A percentile compares a stretch with the other conserved stretches of the same genome.
Evolutionary conservation across 768 basidiomycete genomes (phyloP).

Genomic region (Arthromyces matolae): DNA sequence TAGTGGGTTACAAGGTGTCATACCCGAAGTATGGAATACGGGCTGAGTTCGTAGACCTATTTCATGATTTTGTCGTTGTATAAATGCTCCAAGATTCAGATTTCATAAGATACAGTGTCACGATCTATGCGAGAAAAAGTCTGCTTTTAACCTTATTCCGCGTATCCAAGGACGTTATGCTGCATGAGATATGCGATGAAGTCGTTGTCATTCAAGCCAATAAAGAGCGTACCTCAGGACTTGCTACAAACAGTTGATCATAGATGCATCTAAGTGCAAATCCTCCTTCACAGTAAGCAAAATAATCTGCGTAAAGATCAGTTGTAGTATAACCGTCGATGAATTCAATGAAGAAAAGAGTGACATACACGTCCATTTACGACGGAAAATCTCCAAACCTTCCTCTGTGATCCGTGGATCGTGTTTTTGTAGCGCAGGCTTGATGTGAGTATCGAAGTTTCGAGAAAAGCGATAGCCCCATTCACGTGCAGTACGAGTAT

Average conservation of each 20-base stretch:
- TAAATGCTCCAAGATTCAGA: no score
- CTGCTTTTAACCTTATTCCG: no score
- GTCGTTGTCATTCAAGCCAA: not conserved
- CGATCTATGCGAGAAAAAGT: no score
- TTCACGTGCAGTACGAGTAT: slow-evolving; percentile 12
- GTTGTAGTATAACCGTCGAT: not conserved
- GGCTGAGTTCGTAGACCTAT: no score
- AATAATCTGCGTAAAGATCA: slow-evolving; percentile 11
- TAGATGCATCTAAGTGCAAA: slow-evolving; percentile 9
- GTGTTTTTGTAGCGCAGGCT: slow-evolving; percentile 3
- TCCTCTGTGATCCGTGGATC: slow-evolving; percentile 1
- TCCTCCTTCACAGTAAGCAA: slow-evolving; percentile 9
- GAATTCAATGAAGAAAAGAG: not conserved
- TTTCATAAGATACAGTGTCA: no score
- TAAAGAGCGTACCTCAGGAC: not conserved
- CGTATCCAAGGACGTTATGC: slow-evolving; percentile 5
- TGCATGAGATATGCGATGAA: not conserved
- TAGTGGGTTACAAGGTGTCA: no score
- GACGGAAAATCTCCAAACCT: slow-evolving; percentile 5
- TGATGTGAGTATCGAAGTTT: slow-evolving; percentile 10
- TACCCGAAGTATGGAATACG: no score
- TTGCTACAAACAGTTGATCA: slow-evolving; percentile 6
- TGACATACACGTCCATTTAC: slow-evolving; percentile 11
- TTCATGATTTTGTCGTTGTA: no score
- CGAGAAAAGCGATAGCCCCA: slow-evolving; percentile 9